Base-by-base conservation (phyloP, 2,329 filamentous ascomycete species). In the Pseudogymnoascus sp. region DNA sequence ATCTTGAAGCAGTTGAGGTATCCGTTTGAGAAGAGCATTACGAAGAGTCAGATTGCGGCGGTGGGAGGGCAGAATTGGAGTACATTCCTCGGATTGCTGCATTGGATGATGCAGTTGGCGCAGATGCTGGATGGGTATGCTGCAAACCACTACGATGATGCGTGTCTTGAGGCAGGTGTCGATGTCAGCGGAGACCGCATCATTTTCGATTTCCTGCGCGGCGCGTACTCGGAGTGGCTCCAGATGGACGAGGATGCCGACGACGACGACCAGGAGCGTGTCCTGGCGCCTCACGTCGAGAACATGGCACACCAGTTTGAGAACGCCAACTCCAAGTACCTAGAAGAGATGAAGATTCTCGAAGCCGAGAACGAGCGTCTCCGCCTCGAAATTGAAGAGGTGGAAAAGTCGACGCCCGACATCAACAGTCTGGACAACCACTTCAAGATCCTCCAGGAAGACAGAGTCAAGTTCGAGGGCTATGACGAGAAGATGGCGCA, bases 91-190 rank as follows among this genome's bases (percentile, higher is more conserved):
- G 95, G 93, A 0, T 80, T 99, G 74, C 81, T 99, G 61, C 93
- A 99, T 77, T 99, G 95, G 95, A 93, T 99, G 86, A 96, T 99
- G 93, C 93, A 97, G 75, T 80, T 99, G 61, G 91, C 91, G 4
- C 88, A 93, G 69, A 96, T 97, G 88, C 85, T 97, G 72, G 93
- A 97, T 66, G 84, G 89, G 21, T 97, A 93, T 72, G 80, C 85
- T 1, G 76, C 79, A 62, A 88, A 92, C 64, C 86, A 86, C 56
- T 99, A 96, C 74, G 92, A 97, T 68, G 89, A 96, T 61, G 93
- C 92, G 1, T 97, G 92, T 73, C 82, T 89, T 44, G 93, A 97
- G 70, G 88, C 86, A 31, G 95, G 93, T 1, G 85, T 95, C 53
- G 95, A 99, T 74, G 87, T 97, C 29, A 87, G 82, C 10, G 90